Evolutionary conservation across 1,139 yeast genomes (phyloP).

Genomic region (Geotrichum macrosporum): DNA sequence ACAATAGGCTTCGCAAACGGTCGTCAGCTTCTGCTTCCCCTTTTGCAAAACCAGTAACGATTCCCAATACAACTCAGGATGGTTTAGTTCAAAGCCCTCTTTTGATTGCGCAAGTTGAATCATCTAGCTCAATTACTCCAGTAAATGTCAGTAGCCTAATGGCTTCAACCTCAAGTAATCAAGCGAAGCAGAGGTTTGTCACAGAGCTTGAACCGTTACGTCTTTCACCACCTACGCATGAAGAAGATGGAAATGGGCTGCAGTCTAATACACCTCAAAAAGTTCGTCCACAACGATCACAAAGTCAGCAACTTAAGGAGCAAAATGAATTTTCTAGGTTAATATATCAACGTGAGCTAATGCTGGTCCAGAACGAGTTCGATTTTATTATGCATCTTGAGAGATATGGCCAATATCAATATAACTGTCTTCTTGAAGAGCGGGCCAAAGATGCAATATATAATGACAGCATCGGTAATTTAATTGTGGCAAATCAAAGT

Average conservation of each 20-base stretch:
- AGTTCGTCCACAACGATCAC: too few relatives aligned
- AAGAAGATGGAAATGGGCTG: neutral
- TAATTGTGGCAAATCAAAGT: slow-evolving; percentile 9
- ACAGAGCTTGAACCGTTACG: slow-evolving; percentile 15
- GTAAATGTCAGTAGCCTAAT: slow-evolving; percentile 23
- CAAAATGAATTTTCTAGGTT: slow-evolving; percentile 31
- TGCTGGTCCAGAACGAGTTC: slow-evolving; percentile 57
- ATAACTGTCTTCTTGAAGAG: slow-evolving; percentile 41
- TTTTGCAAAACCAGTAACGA: slow-evolving; percentile 9
- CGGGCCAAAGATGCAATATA: slow-evolving; percentile 36
- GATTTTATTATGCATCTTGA: slow-evolving; percentile 58
- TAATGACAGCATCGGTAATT: slow-evolving; percentile 16
- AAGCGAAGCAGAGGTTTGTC: slow-evolving; percentile 14
- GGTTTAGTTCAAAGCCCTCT: slow-evolving; percentile 19
- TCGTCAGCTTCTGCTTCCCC: slow-evolving; percentile 14
- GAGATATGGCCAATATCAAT: slow-evolving; percentile 48
- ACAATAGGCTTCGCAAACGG: neutral
- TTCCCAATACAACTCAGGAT: neutral
- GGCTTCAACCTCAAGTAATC: neutral
- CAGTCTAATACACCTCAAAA: neutral
- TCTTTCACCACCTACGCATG: slow-evolving; percentile 6
- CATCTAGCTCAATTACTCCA: slow-evolving; percentile 21
- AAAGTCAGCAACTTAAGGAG: slow-evolving; percentile 16
- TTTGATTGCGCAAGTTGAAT: slow-evolving; percentile 23
- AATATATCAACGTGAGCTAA: slow-evolving; percentile 55